A percentile compares a stretch with the other conserved stretches of the same genome.
Conservation (phyloP, 192 early-diverging fungal species). For the Coemansia biformis region DNA sequence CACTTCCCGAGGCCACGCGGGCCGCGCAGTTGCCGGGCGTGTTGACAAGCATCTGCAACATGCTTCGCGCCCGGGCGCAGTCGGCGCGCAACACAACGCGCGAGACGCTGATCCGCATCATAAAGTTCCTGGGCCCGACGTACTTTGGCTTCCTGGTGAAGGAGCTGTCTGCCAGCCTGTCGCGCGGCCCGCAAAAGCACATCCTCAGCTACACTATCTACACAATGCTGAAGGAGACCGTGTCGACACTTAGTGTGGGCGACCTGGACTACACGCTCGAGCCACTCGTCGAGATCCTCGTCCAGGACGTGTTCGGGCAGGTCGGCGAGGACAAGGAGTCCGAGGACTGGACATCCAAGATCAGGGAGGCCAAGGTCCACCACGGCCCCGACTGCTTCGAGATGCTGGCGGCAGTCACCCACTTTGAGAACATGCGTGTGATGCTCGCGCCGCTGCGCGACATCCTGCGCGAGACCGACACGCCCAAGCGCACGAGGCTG, state of each 20-base stretch:
- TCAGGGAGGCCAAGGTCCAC: conserved; percentile 81
- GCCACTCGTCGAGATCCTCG: conserved; percentile 64
- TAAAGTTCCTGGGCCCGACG: conserved; percentile 69
- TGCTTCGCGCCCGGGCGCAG: conserved; percentile 73
- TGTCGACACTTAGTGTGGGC: conserved; percentile 56
- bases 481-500: conserved; percentile 64
- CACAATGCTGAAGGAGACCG: conserved; percentile 67
- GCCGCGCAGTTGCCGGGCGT: conserved; percentile 80
- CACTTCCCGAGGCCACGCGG: conserved; percentile 70
- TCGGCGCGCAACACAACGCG: conserved; percentile 80
- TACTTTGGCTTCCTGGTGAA: conserved; percentile 88
- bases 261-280: conserved; percentile 76
- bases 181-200: conserved; percentile 85
- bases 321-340: conserved; percentile 84
- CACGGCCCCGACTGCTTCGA: conserved; percentile 87
- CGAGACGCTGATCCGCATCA: conserved; percentile 82
- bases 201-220: conserved; percentile 94
- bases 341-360: conserved; percentile 82
- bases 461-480: conserved; percentile 77
- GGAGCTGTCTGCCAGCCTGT: conserved; percentile 71
- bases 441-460: conserved; percentile 85
- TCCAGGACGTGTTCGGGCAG: conserved; percentile 91
- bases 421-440: conserved; percentile 60
- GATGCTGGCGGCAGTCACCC: conserved; percentile 65
- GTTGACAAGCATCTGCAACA: conserved; percentile 80